Percentiles rank a stretch among this genome's conserved stretches.
These are phyloP conservation scores for Euphorbia schlechtendalii DNA, from an alignment of 441 rosid species.

Conservation along the genomic window DNA sequence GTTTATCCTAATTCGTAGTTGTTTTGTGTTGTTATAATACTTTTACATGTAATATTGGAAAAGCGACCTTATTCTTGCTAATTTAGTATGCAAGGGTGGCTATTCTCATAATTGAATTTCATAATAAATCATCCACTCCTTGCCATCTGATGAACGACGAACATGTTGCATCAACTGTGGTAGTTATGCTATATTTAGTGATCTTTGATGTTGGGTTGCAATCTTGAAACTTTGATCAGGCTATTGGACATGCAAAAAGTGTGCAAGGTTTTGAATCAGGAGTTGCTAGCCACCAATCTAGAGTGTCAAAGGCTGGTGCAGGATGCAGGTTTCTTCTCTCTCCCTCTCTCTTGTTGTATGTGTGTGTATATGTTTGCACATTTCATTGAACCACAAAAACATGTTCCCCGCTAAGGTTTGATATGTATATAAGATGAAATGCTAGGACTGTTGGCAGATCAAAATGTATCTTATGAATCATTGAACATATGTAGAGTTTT, in stretches of 20 bases:
- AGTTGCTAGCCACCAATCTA: slow-evolving; percentile 44
- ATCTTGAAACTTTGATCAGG: slow-evolving; percentile 33
- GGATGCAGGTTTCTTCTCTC: slow-evolving; percentile 38
- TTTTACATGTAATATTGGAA: background rate
- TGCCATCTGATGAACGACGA: background rate
- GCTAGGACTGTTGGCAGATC: background rate
- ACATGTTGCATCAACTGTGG: background rate
- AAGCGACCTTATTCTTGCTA: background rate
- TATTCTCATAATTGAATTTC: slow-evolving; percentile 2
- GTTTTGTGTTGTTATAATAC: background rate
- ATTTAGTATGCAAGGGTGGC: background rate
- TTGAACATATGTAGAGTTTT: background rate
- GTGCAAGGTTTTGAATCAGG: slow-evolving; percentile 40
- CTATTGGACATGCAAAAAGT: slow-evolving; percentile 39
- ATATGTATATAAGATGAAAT: background rate
- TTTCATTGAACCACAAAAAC: background rate
- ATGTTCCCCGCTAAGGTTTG: background rate
- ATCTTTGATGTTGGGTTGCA: slow-evolving; percentile 14
- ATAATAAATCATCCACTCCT: background rate
- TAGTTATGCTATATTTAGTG: too few species aligned
- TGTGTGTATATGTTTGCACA: background rate
- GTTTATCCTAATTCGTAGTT: background rate
- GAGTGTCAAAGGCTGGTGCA: slow-evolving; percentile 34
- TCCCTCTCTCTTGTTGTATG: slow-evolving; percentile 9
- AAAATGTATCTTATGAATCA: background rate